A percentile compares a stretch with the other conserved stretches of the same genome.
phyloP scores from a whole-genome alignment of 352 stramenopile species.

The Pythium aquatile region DNA sequence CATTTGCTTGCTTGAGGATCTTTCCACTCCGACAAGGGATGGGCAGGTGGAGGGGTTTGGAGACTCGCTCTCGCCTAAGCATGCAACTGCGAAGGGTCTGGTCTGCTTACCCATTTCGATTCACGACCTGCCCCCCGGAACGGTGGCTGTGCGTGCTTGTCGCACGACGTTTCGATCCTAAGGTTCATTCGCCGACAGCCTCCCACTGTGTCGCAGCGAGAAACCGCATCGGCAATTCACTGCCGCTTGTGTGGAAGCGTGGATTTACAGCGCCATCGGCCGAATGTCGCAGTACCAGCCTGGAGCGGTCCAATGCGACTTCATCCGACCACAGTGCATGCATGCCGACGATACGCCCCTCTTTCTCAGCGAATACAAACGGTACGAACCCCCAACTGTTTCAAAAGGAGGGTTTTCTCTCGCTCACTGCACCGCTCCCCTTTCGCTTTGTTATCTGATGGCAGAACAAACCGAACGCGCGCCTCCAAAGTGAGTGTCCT shows the following conservation, averaged over 20 bases:
- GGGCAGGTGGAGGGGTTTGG: not conserved
- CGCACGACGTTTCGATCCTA: not conserved
- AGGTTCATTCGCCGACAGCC: not conserved
- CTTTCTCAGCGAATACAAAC: not conserved
- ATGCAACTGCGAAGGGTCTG: not conserved
- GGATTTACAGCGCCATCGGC: not conserved
- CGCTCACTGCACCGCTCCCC: not conserved
- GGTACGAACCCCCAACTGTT: not conserved
- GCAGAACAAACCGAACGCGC: constrained; percentile 34
- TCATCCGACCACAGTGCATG: not conserved
- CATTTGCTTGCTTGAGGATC: not conserved
- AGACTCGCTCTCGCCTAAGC: not conserved
- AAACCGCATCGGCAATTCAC: not conserved
- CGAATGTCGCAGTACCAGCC: not conserved
- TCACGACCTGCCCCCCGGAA: not conserved
- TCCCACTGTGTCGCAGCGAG: not conserved
- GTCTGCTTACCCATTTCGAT: not conserved
- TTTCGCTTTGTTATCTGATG: not conserved
- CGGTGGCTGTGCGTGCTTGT: not conserved
- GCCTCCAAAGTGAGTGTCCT: constrained; percentile 34
- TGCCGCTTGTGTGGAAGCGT: not conserved
- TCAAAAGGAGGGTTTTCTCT: not conserved
- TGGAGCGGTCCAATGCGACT: not conserved
- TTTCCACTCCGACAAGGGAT: not conserved
- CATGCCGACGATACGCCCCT: not conserved